phyloP scores from a whole-genome alignment of 495 filamentous ascomycete species.

The Penicillium tannophilum region DNA sequence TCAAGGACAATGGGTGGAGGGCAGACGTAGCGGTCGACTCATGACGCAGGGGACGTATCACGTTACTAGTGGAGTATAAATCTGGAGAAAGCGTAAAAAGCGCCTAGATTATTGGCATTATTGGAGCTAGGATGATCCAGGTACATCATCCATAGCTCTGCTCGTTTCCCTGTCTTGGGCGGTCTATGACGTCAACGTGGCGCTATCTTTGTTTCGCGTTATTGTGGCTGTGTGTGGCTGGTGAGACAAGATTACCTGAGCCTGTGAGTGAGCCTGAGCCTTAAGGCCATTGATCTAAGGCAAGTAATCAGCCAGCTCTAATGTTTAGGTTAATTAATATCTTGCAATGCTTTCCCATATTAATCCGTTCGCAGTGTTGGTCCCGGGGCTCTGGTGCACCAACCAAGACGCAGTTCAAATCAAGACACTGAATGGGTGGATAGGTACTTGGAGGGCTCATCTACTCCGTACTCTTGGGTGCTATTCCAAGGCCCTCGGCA shows the following conservation, averaged over 20 bases:
- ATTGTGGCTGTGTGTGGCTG: neutral
- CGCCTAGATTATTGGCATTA: conserved; percentile 9
- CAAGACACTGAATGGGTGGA: too few relatives aligned
- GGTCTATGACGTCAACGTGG: conserved; percentile 17
- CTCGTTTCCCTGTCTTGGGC: conserved; percentile 3
- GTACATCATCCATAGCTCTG: conserved; percentile 10
- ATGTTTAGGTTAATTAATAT: too few relatives aligned
- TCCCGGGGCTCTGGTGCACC: too few relatives aligned
- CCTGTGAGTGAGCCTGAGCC: too few relatives aligned
- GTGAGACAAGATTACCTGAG: neutral
- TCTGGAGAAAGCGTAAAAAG: neutral
- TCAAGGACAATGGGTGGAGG: neutral
- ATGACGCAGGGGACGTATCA: conserved; percentile 29
- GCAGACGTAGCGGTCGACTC: conserved; percentile 11
- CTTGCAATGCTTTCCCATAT: too few relatives aligned
- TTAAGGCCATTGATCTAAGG: too few relatives aligned
- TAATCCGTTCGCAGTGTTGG: too few relatives aligned
- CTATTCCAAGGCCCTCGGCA: too few relatives aligned
- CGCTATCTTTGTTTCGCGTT: neutral
- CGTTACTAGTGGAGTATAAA: conserved; percentile 4
- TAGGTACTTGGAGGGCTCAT: too few relatives aligned
- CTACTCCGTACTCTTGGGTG: too few relatives aligned
- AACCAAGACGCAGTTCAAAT: too few relatives aligned
- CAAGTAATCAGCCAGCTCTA: too few relatives aligned
- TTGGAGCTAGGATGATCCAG: conserved; percentile 18